A percentile compares a stretch with the other conserved stretches of the same genome.
Evolutionary conservation across 164 flowering plant species (phyloP).

Genomic region (Magnolia changhungtana): DNA sequence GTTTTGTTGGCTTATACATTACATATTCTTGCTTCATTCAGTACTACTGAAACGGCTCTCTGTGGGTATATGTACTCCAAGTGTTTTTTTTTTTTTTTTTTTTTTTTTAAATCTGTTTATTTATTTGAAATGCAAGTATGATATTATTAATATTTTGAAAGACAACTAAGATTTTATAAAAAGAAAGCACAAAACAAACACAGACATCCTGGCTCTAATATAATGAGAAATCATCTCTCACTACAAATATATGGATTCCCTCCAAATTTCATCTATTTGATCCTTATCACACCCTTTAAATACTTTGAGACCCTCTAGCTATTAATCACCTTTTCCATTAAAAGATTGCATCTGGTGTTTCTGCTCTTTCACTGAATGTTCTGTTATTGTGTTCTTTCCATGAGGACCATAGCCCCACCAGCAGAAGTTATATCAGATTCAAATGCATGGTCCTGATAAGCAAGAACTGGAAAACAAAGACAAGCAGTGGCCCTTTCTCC

Average conservation of each 20-base stretch:
- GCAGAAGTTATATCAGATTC: too few species aligned
- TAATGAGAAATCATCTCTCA: neutral
- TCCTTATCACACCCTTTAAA: neutral
- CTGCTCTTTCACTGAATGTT: neutral
- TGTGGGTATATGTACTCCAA: neutral
- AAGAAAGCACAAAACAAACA: neutral
- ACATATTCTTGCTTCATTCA: neutral
- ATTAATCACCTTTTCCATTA: neutral
- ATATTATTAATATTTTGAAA: too few species aligned
- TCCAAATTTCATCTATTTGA: neutral
- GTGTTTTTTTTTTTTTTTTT: too few species aligned
- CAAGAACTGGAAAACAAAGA: too few species aligned
- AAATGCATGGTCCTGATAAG: too few species aligned
- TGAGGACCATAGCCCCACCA: too few species aligned
- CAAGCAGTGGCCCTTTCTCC: too few species aligned
- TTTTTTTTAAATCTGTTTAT: too few species aligned
- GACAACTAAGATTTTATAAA: too few species aligned
- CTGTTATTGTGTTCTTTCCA: neutral
- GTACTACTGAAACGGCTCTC: neutral
- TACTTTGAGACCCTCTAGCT: neutral
- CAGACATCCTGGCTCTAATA: neutral
- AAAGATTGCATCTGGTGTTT: neutral
- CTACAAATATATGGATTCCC: neutral
- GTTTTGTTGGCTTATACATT: neutral
- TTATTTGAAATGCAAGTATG: too few species aligned